Conservation (phyloP, 257 asterid species). For the Primulina tabacum region DNA sequence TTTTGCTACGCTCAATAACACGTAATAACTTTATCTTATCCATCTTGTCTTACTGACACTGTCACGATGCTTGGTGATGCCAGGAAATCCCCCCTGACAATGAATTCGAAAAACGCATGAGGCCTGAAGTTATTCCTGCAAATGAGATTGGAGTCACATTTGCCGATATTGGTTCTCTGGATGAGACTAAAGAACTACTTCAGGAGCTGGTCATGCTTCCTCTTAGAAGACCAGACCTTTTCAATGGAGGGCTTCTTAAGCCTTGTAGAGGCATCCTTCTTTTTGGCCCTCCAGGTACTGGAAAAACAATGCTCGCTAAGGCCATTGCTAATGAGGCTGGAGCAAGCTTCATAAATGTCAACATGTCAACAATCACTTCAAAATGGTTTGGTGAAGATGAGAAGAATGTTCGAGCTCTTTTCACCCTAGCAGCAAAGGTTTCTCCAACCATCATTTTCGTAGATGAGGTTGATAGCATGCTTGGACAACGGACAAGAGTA, state of each 20-base stretch:
- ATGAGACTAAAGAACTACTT: slow-evolving; percentile 85
- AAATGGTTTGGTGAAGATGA: slow-evolving; percentile 99
- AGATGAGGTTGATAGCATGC: slow-evolving; percentile 99
- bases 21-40: not conserved
- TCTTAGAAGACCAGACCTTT: slow-evolving; percentile 92
- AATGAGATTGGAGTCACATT: slow-evolving; percentile 86
- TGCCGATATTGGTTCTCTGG: slow-evolving; percentile 82
- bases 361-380: slow-evolving; percentile 96
- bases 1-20: not conserved
- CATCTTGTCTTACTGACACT: slow-evolving; percentile 12
- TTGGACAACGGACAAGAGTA: slow-evolving; percentile 89
- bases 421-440: slow-evolving; percentile 94
- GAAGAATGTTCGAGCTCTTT: slow-evolving; percentile 92
- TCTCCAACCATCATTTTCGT: slow-evolving; percentile 92
- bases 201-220: slow-evolving; percentile 99
- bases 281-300: slow-evolving; percentile 99
- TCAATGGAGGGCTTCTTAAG: slow-evolving; percentile 91
- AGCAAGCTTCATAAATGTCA: slow-evolving; percentile 94
- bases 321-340: slow-evolving; percentile 98
- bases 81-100: slow-evolving; percentile 95
- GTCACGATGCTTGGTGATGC: slow-evolving; percentile 17
- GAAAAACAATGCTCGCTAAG: slow-evolving; percentile 99
- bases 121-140: slow-evolving; percentile 95
- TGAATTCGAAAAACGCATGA: slow-evolving; percentile 90
- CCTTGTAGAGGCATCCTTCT: slow-evolving; percentile 97